phyloP scores from a whole-genome alignment of 768 basidiomycete species.

The Russula sp. region DNA sequence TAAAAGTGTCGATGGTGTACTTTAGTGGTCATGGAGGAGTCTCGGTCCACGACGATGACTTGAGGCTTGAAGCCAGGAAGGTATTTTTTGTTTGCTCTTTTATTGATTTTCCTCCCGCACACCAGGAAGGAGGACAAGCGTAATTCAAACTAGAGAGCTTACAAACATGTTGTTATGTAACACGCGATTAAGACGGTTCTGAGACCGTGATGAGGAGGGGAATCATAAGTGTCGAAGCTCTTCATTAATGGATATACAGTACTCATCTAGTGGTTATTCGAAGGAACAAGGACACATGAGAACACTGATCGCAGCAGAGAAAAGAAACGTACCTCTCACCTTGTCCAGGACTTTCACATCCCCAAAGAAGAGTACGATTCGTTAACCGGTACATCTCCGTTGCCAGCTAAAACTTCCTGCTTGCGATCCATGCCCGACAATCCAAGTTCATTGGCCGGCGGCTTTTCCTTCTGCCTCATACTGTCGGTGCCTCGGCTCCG shows the following conservation, averaged over 20 bases:
- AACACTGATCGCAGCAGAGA: not conserved
- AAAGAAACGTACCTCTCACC: not conserved
- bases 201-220: not conserved
- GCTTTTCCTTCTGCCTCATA: not conserved
- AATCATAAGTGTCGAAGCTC: not conserved
- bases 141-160: not conserved
- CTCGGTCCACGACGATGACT: not conserved
- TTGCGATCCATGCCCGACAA: slow-evolving; percentile 14
- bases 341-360: not conserved
- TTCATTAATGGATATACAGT: not conserved
- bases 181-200: not conserved
- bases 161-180: not conserved
- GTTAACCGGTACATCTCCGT: not conserved
- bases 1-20: too few relatives aligned
- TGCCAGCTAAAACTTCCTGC: not conserved
- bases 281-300: not conserved
- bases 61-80: not conserved
- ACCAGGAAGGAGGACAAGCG: not conserved
- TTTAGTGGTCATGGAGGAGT: not conserved
- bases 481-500: not conserved
- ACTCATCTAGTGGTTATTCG: not conserved
- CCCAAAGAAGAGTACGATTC: slow-evolving; percentile 9
- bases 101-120: not conserved
- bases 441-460: not conserved
- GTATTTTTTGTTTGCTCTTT: not conserved